Conservation (phyloP, 495 filamentous ascomycete species). For the Penicillium flavigenum region DNA sequence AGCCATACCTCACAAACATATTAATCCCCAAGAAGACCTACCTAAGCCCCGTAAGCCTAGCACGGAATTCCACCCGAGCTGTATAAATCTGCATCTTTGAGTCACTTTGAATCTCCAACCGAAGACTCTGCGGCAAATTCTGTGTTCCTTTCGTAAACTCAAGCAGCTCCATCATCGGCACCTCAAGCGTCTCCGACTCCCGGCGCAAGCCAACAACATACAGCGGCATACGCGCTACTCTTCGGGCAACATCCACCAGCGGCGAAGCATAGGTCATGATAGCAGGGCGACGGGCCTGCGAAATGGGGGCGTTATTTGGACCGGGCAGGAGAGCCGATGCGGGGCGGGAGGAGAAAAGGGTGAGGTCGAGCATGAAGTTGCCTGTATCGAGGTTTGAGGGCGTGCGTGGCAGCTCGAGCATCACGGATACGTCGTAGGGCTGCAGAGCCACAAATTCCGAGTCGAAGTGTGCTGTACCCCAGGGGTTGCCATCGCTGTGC, state of each 20-base stretch:
- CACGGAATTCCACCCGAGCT: constrained; percentile 63
- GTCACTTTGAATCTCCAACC: constrained; percentile 66
- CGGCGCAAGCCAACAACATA: constrained; percentile 58
- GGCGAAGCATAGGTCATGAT: constrained; percentile 66
- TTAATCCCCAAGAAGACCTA: constrained; percentile 27
- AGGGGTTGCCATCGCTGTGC: constrained; percentile 40
- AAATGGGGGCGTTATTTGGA: constrained; percentile 31
- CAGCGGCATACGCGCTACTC: constrained; percentile 54
- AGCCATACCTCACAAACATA: constrained; percentile 9
- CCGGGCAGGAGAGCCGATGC: constrained; percentile 28
- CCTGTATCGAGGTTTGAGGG: constrained; percentile 57
- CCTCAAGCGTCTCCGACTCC: constrained; percentile 56
- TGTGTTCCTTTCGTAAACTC: constrained; percentile 58
- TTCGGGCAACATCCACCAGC: constrained; percentile 52
- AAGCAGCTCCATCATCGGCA: constrained; percentile 70
- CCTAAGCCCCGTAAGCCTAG: constrained; percentile 70
- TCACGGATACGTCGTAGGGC: constrained; percentile 67
- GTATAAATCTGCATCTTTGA: constrained; percentile 72
- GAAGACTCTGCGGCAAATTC: constrained; percentile 56
- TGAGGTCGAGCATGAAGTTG: constrained; percentile 93
- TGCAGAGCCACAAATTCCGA: constrained; percentile 45
- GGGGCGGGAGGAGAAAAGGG: constrained; percentile 51
- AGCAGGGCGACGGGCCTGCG: constrained; percentile 57
- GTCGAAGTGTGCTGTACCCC: constrained; percentile 44
- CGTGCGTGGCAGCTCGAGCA: constrained; percentile 67